phyloP scores from a whole-genome alignment of 139 green algal species.

The Axilococcus clingmanii region DNA sequence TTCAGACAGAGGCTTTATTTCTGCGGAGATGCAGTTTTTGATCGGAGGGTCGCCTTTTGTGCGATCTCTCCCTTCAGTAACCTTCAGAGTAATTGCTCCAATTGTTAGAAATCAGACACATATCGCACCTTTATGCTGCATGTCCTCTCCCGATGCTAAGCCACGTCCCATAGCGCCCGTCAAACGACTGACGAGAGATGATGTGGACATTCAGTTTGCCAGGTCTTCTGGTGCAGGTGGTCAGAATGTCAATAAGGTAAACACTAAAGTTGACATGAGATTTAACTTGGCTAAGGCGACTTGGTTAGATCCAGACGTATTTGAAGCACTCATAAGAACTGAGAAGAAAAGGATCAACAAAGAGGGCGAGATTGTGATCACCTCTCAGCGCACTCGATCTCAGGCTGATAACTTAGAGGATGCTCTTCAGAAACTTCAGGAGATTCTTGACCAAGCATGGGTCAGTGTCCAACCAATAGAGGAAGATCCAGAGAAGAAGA shows the following conservation, averaged over 20 bases:
- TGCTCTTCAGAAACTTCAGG: slow-evolving; percentile 79
- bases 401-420: slow-evolving; percentile 88
- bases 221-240: slow-evolving; percentile 80
- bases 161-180: neutral
- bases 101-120: no score
- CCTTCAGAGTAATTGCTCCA: no score
- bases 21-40: neutral
- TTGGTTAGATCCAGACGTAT: slow-evolving; percentile 74
- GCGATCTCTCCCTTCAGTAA: no score
- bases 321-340: slow-evolving; percentile 50
- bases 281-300: slow-evolving; percentile 51
- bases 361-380: slow-evolving; percentile 81
- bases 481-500: slow-evolving; percentile 67
- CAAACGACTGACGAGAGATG: slow-evolving; percentile 45
- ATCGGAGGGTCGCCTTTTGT: neutral
- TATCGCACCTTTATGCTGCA: no score
- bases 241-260: slow-evolving; percentile 95
- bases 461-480: slow-evolving; percentile 59
- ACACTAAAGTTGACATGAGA: slow-evolving; percentile 95
- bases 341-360: slow-evolving; percentile 91
- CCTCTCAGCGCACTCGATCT: slow-evolving; percentile 69
- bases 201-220: slow-evolving; percentile 82
- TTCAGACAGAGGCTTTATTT: no score
- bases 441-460: slow-evolving; percentile 67
- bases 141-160: no score